Conservation (phyloP, 2,329 filamentous ascomycete species). For the Botrytis paeoniae region DNA sequence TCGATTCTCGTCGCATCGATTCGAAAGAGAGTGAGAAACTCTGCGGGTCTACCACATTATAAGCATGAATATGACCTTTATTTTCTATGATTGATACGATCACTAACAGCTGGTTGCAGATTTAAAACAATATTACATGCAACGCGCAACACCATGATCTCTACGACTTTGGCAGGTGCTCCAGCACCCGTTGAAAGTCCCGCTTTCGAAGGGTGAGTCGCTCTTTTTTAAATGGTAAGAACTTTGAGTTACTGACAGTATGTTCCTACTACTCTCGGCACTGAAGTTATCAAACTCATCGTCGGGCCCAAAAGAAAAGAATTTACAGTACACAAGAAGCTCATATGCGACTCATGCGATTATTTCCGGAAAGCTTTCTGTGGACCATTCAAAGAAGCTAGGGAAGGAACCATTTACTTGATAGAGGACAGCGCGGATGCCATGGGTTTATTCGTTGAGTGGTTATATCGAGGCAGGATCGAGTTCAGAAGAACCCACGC, state of each 20-base stretch:
- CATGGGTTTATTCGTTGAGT: slow-evolving; percentile 14
- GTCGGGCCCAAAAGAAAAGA: background rate
- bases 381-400: background rate
- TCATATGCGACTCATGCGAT: background rate
- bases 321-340: background rate
- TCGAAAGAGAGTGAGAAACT: background rate
- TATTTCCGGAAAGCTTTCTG: background rate
- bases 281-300: background rate
- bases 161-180: background rate
- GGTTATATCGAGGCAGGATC: background rate
- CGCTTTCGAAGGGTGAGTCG: background rate
- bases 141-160: background rate
- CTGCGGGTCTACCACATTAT: background rate
- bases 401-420: background rate
- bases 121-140: background rate
- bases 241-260: too few species aligned
- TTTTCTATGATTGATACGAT: rapidly evolving
- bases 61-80: background rate
- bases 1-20: background rate
- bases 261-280: too few species aligned
- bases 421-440: background rate
- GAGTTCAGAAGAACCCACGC: too few species aligned
- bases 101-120: background rate
- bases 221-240: too few species aligned
- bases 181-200: background rate